Evolutionary conservation across 2,329 filamentous ascomycete genomes (phyloP).

Genomic region (Chaetomium globosum): DNA sequence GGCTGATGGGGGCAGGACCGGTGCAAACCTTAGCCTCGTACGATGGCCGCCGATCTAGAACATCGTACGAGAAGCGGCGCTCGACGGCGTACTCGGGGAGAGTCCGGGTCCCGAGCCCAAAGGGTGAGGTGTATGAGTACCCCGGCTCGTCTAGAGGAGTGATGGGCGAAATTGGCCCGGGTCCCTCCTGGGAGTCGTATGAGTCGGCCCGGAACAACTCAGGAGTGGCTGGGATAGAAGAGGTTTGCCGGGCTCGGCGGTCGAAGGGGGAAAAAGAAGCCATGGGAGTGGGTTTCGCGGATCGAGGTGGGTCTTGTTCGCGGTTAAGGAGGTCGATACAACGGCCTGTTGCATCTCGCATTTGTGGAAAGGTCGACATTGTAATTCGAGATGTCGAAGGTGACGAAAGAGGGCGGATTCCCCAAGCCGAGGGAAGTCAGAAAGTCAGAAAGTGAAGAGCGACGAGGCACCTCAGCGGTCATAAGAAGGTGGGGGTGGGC

Average conservation of each 20-base stretch:
- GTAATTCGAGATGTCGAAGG: no score
- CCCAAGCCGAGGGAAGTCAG: no score
- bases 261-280: constrained; percentile 33
- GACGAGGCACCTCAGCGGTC: no score
- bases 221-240: constrained; percentile 56
- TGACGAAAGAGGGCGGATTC: no score
- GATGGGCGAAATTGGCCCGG: constrained; percentile 57
- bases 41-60: constrained; percentile 49
- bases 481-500: no score
- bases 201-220: constrained; percentile 63
- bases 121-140: constrained; percentile 19
- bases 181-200: constrained; percentile 62
- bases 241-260: constrained; percentile 44
- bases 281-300: constrained; percentile 26
- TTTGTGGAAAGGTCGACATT: constrained; percentile 38
- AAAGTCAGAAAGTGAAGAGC: no score
- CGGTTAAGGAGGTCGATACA: constrained; percentile 64
- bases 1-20: constrained; percentile 38
- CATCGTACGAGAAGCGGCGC: constrained; percentile 37
- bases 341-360: constrained; percentile 59
- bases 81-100: constrained; percentile 44
- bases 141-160: constrained; percentile 52
- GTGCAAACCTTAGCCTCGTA: constrained; percentile 54
- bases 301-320: constrained; percentile 44
- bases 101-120: constrained; percentile 31